A percentile compares a stretch with the other conserved stretches of the same genome.
Evolutionary conservation across 2,329 filamentous ascomycete species (phyloP).

Genomic region (Ampelomyces quisqualis): DNA sequence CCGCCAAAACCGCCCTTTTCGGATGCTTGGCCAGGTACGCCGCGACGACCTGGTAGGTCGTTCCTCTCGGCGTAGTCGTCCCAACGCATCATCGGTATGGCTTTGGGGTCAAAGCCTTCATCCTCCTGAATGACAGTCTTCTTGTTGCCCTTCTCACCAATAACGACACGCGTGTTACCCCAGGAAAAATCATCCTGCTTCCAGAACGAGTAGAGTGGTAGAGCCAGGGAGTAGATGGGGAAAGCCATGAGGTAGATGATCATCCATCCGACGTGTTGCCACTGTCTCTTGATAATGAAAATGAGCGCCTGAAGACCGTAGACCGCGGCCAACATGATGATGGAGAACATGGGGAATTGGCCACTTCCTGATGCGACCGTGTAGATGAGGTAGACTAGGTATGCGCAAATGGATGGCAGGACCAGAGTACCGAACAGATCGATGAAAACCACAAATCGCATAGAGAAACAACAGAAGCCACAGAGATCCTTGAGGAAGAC

Average conservation of each 20-base stretch:
- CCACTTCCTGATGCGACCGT: slow-evolving; percentile 66
- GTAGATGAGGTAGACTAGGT: slow-evolving; percentile 87
- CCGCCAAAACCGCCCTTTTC: slow-evolving; percentile 63
- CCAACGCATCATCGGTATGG: slow-evolving; percentile 93
- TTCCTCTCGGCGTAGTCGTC: slow-evolving; percentile 90
- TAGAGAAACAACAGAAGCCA: slow-evolving; percentile 98
- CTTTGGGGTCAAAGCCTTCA: slow-evolving; percentile 85
- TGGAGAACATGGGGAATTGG: slow-evolving; percentile 80
- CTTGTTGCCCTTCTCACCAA: slow-evolving; percentile 89
- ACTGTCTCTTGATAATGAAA: slow-evolving; percentile 94
- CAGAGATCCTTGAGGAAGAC: slow-evolving; percentile 91
- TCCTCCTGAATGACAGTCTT: slow-evolving; percentile 81
- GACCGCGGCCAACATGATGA: slow-evolving; percentile 84
- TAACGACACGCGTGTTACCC: slow-evolving; percentile 97
- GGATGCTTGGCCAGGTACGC: slow-evolving; percentile 51
- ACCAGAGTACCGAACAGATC: slow-evolving; percentile 92
- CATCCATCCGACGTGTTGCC: slow-evolving; percentile 99
- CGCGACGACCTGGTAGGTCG: slow-evolving; percentile 86
- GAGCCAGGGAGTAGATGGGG: slow-evolving; percentile 86
- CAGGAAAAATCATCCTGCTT: slow-evolving; percentile 98
- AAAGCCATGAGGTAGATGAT: slow-evolving; percentile 96
- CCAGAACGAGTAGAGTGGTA: slow-evolving; percentile 98
- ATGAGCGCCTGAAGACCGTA: slow-evolving; percentile 96
- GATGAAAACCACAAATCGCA: slow-evolving; percentile 94
- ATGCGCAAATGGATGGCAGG: slow-evolving; percentile 82